Evolutionary conservation across 768 basidiomycete genomes (phyloP).

Genomic region (Leccinum longicurvipes): DNA sequence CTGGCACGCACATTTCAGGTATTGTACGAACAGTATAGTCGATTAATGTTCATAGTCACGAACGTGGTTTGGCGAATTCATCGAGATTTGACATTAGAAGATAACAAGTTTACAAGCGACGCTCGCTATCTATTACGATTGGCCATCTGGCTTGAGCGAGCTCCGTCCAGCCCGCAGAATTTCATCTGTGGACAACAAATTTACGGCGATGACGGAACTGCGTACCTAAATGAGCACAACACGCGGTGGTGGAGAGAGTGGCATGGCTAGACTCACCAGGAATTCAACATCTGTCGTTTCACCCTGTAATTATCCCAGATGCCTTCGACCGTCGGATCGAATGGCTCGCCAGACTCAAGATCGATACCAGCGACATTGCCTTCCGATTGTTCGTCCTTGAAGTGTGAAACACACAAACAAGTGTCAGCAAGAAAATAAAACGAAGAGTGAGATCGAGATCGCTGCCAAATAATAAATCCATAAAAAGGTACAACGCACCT

Average conservation of each 20-base stretch:
- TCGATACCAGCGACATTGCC: conserved; percentile 92
- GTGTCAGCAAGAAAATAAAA: background rate
- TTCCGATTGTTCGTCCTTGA: conserved; percentile 87
- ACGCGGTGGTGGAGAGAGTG: conserved; percentile 12
- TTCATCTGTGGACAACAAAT: conserved; percentile 93
- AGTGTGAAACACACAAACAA: background rate
- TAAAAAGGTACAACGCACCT: conserved; percentile 47
- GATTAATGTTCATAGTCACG: conserved; percentile 30
- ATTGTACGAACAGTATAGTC: conserved; percentile 29
- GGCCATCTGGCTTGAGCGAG: conserved; percentile 79
- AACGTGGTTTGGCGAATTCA: conserved; percentile 13
- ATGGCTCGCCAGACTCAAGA: conserved; percentile 89
- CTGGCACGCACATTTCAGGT: conserved; percentile 15
- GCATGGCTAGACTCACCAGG: conserved; percentile 58
- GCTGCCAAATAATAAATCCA: conserved; percentile 3
- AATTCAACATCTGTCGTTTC: conserved; percentile 98
- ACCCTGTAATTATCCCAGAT: conserved; percentile 99
- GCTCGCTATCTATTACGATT: conserved; percentile 38
- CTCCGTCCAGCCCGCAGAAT: conserved; percentile 87
- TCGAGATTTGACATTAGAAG: conserved; percentile 15
- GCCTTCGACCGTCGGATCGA: conserved; percentile 93
- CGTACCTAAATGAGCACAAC: conserved; percentile 25
- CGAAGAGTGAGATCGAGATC: conserved; percentile 5
- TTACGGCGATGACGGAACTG: conserved; percentile 92
- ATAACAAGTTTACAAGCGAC: conserved; percentile 19